Conservation (phyloP, 1,284 basidiomycete species). For the Phylloboletellus chloephorus region DNA sequence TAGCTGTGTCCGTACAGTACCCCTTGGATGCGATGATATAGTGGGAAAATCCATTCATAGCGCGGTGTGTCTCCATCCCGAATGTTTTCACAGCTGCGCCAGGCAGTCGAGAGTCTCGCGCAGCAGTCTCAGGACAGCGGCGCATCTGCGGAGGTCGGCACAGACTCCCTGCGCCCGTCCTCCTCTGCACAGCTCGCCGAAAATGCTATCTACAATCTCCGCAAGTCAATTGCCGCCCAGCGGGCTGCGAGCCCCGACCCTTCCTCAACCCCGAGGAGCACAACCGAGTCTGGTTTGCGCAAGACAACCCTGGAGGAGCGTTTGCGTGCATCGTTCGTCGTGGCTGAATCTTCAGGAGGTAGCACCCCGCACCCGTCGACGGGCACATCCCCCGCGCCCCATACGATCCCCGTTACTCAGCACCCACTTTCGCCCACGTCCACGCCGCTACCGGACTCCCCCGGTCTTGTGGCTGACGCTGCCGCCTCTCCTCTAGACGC, state of each 20-base stretch:
- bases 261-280: conserved; percentile 21
- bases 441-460: conserved; percentile 37
- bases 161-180: conserved; percentile 33
- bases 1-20: conserved; percentile 3
- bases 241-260: conserved; percentile 39
- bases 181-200: conserved; percentile 55
- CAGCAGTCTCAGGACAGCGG: conserved; percentile 35
- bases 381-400: conserved; percentile 40
- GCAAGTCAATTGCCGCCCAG: conserved; percentile 55
- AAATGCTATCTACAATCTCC: conserved; percentile 51
- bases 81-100: conserved; percentile 66
- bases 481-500: neutral
- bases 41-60: neutral
- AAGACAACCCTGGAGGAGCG: conserved; percentile 70
- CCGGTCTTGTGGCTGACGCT: neutral
- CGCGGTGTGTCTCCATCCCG: neutral
- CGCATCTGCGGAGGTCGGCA: conserved; percentile 24
- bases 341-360: conserved; percentile 48
- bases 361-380: conserved; percentile 40
- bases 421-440: conserved; percentile 40
- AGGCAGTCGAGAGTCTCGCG: conserved; percentile 53
- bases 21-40: conserved; percentile 1
- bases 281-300: conserved; percentile 24
- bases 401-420: conserved; percentile 24
- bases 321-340: conserved; percentile 54